phyloP scores from a whole-genome alignment of 2,329 filamentous ascomycete species.

The Zymoseptoria brevis region DNA sequence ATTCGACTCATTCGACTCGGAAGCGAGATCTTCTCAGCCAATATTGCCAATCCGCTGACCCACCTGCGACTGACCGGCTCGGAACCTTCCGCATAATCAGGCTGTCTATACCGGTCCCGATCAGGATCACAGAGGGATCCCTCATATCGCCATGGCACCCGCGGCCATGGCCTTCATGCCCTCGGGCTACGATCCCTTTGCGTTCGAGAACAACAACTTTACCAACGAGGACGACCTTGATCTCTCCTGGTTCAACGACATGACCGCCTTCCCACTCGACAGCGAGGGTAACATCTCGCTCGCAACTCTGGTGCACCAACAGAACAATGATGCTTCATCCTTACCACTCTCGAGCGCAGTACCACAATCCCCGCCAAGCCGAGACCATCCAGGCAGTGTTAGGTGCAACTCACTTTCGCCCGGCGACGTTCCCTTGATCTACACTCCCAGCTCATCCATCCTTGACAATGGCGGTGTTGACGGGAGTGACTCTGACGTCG shows the following conservation, averaged over 20 bases:
- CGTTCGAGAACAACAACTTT: background rate
- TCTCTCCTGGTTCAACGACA: background rate
- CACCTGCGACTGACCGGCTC: background rate
- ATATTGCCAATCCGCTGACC: background rate
- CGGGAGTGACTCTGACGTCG: constrained; percentile 11
- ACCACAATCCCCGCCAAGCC: background rate
- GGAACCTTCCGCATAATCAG: background rate
- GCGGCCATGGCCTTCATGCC: background rate
- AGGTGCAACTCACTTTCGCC: constrained; percentile 19
- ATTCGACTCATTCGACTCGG: background rate
- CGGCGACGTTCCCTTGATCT: constrained; percentile 14
- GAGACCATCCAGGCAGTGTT: background rate
- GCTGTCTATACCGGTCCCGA: background rate
- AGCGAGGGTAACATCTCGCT: background rate
- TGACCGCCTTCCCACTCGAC: background rate
- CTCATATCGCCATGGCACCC: background rate
- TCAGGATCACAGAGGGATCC: background rate
- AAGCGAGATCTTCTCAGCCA: background rate
- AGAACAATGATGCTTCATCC: background rate
- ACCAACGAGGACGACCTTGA: background rate
- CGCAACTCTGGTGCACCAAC: background rate
- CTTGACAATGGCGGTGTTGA: constrained; percentile 10
- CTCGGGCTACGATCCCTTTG: background rate
- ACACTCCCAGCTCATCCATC: constrained; percentile 19
- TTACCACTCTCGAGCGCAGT: background rate